These are phyloP conservation scores for Suhomyces sp. DNA, from an alignment of 805 yeast genomes.

Conservation along the genomic window DNA sequence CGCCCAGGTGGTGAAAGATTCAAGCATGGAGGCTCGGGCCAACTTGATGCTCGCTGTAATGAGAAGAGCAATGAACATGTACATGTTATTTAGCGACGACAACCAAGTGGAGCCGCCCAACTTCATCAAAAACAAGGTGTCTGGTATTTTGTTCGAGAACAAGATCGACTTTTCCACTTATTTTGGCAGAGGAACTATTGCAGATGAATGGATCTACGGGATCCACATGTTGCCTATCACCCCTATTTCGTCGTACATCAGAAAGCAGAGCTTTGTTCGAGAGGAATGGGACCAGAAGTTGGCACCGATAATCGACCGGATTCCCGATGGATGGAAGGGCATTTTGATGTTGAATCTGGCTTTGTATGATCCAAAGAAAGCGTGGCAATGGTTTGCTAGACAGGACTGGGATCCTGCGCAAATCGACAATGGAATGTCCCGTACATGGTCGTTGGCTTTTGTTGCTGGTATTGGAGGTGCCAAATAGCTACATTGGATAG, in stretches of 20 bases:
- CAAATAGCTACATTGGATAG: no score
- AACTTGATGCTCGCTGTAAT: slow-evolving; percentile 60
- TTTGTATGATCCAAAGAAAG: slow-evolving; percentile 57
- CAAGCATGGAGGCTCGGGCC: slow-evolving; percentile 51
- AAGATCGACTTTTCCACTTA: slow-evolving; percentile 72
- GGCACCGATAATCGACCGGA: slow-evolving; percentile 39
- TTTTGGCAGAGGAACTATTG: slow-evolving; percentile 61
- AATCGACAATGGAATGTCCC: slow-evolving; percentile 81
- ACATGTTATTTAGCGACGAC: slow-evolving; percentile 52
- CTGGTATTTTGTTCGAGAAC: slow-evolving; percentile 73
- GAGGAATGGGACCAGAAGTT: slow-evolving; percentile 64
- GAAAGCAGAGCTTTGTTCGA: slow-evolving; percentile 50
- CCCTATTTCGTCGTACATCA: slow-evolving; percentile 59
- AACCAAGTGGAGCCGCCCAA: slow-evolving; percentile 54
- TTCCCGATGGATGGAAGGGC: slow-evolving; percentile 72
- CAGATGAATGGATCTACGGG: slow-evolving; percentile 67
- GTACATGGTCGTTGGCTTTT: slow-evolving; percentile 82
- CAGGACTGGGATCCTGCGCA: slow-evolving; percentile 49
- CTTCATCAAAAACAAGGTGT: slow-evolving; percentile 61
- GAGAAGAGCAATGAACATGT: slow-evolving; percentile 50
- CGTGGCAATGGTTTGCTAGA: slow-evolving; percentile 46
- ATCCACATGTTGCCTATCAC: slow-evolving; percentile 77
- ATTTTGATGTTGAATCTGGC: slow-evolving; percentile 73
- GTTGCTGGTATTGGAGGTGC: slow-evolving; percentile 52
- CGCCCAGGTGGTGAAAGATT: slow-evolving; percentile 55